Evolutionary conservation across 805 yeast species (phyloP).

Genomic region (Hyphopichia homilentoma): DNA sequence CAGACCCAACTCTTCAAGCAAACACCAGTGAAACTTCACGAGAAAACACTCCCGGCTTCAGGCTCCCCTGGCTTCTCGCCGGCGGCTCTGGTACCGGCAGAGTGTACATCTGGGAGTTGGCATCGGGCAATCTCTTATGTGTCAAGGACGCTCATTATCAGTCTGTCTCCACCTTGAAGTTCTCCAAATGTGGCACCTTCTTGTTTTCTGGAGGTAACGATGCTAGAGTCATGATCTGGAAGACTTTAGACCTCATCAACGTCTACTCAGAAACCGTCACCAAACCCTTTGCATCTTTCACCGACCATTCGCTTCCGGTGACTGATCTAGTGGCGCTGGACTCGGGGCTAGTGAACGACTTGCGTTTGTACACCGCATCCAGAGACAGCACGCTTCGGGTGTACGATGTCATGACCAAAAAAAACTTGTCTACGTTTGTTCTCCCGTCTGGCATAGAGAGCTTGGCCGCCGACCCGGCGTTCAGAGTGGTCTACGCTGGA

Average conservation of each 20-base stretch:
- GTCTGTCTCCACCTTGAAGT: slow-evolving; percentile 54
- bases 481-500: slow-evolving; percentile 71
- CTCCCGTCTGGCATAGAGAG: slow-evolving; percentile 54
- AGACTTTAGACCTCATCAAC: slow-evolving; percentile 53
- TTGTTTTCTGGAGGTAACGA: slow-evolving; percentile 78
- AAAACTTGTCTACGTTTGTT: slow-evolving; percentile 68
- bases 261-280: slow-evolving; percentile 23
- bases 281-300: slow-evolving; percentile 56
- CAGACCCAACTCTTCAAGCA: slow-evolving; percentile 14
- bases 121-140: slow-evolving; percentile 67
- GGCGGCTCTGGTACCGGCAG: slow-evolving; percentile 78
- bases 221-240: slow-evolving; percentile 76
- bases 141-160: slow-evolving; percentile 87
- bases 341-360: slow-evolving; percentile 55
- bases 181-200: slow-evolving; percentile 60
- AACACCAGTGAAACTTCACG: slow-evolving; percentile 2
- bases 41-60: slow-evolving; percentile 34
- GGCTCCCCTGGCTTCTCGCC: slow-evolving; percentile 61
- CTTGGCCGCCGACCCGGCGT: slow-evolving; percentile 72
- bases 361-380: slow-evolving; percentile 65
- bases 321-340: slow-evolving; percentile 43
- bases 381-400: slow-evolving; percentile 71
- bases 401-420: slow-evolving; percentile 49
- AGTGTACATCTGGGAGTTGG: slow-evolving; percentile 79
- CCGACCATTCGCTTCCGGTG: slow-evolving; percentile 59